Evolutionary conservation across 352 stramenopile genomes (phyloP), one percentile per base, ranked within the genome.

Genomic region (Phytophthora pinifolia): DNA sequence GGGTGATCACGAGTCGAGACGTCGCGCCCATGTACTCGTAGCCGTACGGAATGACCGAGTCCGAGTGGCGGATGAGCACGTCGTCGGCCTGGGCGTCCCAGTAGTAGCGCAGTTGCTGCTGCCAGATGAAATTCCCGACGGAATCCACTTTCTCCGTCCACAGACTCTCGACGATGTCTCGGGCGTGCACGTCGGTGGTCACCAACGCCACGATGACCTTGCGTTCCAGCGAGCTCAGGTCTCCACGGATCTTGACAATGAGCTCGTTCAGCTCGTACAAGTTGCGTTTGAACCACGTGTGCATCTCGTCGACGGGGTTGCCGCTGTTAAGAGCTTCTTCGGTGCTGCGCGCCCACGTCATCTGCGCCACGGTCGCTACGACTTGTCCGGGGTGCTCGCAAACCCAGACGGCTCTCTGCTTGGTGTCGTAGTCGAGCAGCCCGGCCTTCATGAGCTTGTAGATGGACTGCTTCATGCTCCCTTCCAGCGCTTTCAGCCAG

Each of bases 11-110:
- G 0, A 96, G 52, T 1, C 85, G 79, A 6, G 88, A 96, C 0
- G 90, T 98, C 1, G 83, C 87, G 0, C 94, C 94, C 84, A 97
- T 94, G 66, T 98, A 98, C 67, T 98, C 93, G 70, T 98, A 98
- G 18, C 92, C 92, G 55, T 98, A 98, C 36, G 82, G 56, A 42
- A 98, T 89, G 14, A 88, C 71, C 12, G 85, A 88, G 64, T 94
- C 79, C 3, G 84, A 96, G 63, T 97, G 89, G 1, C 77, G 73
- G 39, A 97, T 97, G 7, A 97, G 35, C 15, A 94, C 93, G 50
- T 98, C 85, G 52, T 98, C 89, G 0, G 74, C 75, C 27, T 94
- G 82, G 0, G 70, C 62, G 41, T 97, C 89, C 92, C 91, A 98
- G 64, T 98, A 98, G 63, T 98, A 98, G 1, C 92, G 84, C 29